These are phyloP conservation scores for Naganishia kalamii DNA, from an alignment of 768 basidiomycete species.

Conservation along the genomic window DNA sequence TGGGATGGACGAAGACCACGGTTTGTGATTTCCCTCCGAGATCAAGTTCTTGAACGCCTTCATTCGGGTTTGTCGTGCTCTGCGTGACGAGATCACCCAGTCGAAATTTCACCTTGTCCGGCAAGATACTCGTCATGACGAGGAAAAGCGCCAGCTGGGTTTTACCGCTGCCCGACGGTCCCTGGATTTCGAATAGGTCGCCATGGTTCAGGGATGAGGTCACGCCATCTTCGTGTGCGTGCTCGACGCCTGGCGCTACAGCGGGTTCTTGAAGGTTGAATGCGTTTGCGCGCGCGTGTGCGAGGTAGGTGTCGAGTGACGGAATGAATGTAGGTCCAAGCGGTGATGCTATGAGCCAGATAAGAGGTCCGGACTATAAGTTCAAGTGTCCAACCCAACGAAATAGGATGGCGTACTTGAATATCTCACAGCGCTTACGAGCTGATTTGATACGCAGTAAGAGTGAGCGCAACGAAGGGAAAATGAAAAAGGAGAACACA, in stretches of 20 bases:
- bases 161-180: slow-evolving; percentile 23
- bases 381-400: no score
- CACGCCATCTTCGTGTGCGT: neutral
- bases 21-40: slow-evolving; percentile 4
- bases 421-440: slow-evolving; percentile 1
- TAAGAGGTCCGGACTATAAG: no score
- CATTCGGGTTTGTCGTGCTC: neutral
- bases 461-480: neutral
- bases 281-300: neutral
- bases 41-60: neutral
- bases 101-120: neutral
- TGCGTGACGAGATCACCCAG: neutral
- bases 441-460: neutral
- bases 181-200: slow-evolving; percentile 24
- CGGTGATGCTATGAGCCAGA: slow-evolving; percentile 8
- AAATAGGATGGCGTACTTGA: neutral
- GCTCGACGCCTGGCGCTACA: neutral
- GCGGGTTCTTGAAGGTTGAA: neutral
- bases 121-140: slow-evolving; percentile 21
- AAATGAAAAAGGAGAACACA: neutral
- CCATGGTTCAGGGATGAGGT: slow-evolving; percentile 20
- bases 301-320: slow-evolving; percentile 19
- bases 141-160: slow-evolving; percentile 17
- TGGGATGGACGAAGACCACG: slow-evolving; percentile 4
- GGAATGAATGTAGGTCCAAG: slow-evolving; percentile 23